A percentile compares a stretch with the other conserved stretches of the same genome.
phyloP scores from a whole-genome alignment of 2,329 filamentous ascomycete genomes.

The Pyrenochaeta sp. region DNA sequence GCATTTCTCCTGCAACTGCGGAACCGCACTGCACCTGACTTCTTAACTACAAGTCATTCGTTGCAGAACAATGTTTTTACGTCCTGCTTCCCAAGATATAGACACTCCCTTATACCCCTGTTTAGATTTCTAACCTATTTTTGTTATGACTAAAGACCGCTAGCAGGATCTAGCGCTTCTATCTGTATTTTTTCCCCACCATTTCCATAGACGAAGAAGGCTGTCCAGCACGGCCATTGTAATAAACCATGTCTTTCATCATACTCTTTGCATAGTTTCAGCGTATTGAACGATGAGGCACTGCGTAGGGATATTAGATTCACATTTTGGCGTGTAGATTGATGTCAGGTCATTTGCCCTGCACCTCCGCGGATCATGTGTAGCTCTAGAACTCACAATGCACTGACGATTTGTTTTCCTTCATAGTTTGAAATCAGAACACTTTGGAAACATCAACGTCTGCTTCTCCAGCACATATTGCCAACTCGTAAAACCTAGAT shows the following conservation, averaged over 20 bases:
- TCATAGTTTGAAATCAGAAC: too few species aligned
- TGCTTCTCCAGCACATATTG: neutral
- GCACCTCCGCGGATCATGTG: neutral
- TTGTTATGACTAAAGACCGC: slow-evolving; percentile 17
- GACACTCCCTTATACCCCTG: slow-evolving; percentile 30
- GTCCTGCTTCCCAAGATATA: slow-evolving; percentile 19
- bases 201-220: slow-evolving; percentile 17
- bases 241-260: slow-evolving; percentile 19
- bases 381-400: neutral
- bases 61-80: slow-evolving; percentile 17
- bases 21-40: neutral
- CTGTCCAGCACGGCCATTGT: slow-evolving; percentile 11
- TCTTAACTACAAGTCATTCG: slow-evolving; percentile 15
- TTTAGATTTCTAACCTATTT: slow-evolving; percentile 4
- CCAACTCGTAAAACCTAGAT: neutral
- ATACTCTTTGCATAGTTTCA: slow-evolving; percentile 21
- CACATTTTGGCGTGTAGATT: slow-evolving; percentile 20
- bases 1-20: too few species aligned
- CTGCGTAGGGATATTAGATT: slow-evolving; percentile 19
- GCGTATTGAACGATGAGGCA: slow-evolving; percentile 29
- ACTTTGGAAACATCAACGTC: too few species aligned
- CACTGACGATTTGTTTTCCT: neutral
- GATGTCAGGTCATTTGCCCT: slow-evolving; percentile 12
- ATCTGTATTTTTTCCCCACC: slow-evolving; percentile 8
- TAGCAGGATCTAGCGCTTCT: slow-evolving; percentile 28